phyloP scores from a whole-genome alignment of 352 stramenopile genomes.

The Globisporangium rhizosaccharum region DNA sequence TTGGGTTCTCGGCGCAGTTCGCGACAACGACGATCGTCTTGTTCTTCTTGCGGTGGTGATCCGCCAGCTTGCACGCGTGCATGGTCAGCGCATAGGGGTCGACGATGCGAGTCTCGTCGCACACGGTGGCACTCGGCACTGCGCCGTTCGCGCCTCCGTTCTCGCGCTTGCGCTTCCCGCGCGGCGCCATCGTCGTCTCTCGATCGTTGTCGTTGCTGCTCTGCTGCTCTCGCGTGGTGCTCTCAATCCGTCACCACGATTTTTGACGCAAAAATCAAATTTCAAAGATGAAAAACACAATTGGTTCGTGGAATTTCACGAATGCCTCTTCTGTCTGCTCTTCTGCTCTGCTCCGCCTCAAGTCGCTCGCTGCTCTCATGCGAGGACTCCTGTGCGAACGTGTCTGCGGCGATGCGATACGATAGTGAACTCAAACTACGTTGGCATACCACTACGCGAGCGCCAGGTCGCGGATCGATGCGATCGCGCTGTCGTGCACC shows the following conservation, averaged over 20 bases:
- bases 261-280: background rate
- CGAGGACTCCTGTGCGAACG: background rate
- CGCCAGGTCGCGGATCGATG: background rate
- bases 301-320: too few relatives aligned
- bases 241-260: background rate
- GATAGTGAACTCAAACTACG: background rate
- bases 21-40: slow-evolving; percentile 23
- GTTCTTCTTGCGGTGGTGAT: slow-evolving; percentile 58
- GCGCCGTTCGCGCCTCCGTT: slow-evolving; percentile 2
- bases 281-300: too few relatives aligned
- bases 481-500: background rate
- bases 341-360: too few relatives aligned
- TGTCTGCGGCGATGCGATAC: background rate
- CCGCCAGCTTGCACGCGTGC: slow-evolving; percentile 38
- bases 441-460: background rate
- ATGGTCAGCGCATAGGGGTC: slow-evolving; percentile 56
- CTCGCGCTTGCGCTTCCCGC: slow-evolving; percentile 57
- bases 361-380: too few relatives aligned
- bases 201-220: background rate
- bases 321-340: too few relatives aligned
- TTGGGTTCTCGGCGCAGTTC: slow-evolving; percentile 83
- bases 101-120: slow-evolving; percentile 26
- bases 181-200: slow-evolving; percentile 9
- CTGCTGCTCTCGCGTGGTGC: background rate
- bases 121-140: slow-evolving; percentile 9